Base-by-base conservation (phyloP, 2,329 filamentous ascomycete genomes). In the Neofusicoccum kwambonambiense region DNA sequence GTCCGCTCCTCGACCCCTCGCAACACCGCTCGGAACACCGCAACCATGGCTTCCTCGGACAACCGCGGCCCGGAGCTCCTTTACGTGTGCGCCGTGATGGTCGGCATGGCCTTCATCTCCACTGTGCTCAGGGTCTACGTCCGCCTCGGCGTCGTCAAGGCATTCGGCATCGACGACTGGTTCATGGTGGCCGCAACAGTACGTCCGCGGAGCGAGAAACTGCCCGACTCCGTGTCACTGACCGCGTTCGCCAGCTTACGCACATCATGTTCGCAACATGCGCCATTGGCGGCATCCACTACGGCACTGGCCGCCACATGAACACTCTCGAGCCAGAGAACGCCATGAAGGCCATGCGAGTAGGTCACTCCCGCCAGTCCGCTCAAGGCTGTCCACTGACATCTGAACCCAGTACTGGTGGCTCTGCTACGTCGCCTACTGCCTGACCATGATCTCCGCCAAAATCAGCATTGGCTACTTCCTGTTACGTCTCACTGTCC, bases 101-200 rank as follows among this genome's bases (percentile, higher is more conserved):
- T 60, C 31, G 8, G 31, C 42, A 13, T 60, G 41, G 41, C 42
- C 8, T 37, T 60, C 42, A 11, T 60, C n/a, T 60, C 56, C 42
- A 60, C 42, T 1, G 41, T 49, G 22, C 52, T 77, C 47, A 68
- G 75, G 68, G 71, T 70, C 45, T 74, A 70, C 63, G 74, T 76
- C 22, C 73, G 75, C 7, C 37, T 74, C 3, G 62, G 64, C 34
- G 73, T 77, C 71, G 74, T 77, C 4, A 76, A 73, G 65, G 73
- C 72, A 3, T 77, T 75, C 67, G 75, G 75, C 2, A 35, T 70
- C n/a, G 75, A 77, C 64, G 75, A 77, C 62, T 76, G 71, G 69
- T 66, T 76, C 9, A 77, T 77, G 74, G 69, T 60, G n/a, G 56
- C 56, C 11, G 56, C 31, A 44, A 47, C 56, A 27, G 56, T 60